Base-by-base conservation (phyloP, 2,329 filamentous ascomycete genomes). In the Pseudocercospora macadamiae region DNA sequence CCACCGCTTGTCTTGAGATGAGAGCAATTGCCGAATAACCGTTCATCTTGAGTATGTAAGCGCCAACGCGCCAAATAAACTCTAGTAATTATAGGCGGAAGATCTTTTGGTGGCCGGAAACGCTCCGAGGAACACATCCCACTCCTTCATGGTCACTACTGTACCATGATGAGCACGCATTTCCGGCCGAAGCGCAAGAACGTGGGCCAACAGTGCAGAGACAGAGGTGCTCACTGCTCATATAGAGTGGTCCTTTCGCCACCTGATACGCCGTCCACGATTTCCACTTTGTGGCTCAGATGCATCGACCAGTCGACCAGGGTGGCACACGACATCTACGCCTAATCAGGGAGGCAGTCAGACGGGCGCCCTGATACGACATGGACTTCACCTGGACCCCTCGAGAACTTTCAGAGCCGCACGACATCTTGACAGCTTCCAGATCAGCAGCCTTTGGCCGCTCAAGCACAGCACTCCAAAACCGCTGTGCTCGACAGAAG, bases 91-190 rank as follows among this genome's bases (percentile, higher is more conserved):
- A 32, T 51, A 36, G 25, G 28, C 47, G 47, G 28, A 21, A 51
- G 3, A 51, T 51, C 47, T 51, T n/a, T 4, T 34, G 28, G 47
- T 18, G 18, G 18, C 16, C 48, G 48, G 48, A 26, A 36, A 21
- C 23, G 48, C 48, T 51, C 48, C 48, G 48, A 51, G 30, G 28
- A 14, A 16, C 30, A 21, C 51, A 59, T 59, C 51, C 51, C 56
- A 59, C 51, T 59, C 25, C 49, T 59, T 54, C 42, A n/a, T 32
- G 19, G 18, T n/a, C 32, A 49, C 4, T 42, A 10, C 37, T 49
- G 45, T 32, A 49, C 45, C 10, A 9, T 21, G 18, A 18, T 21
- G 16, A 44, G 39, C 39, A 44, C 39, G 39, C 39, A 19, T 21
- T 14, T 18, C 37, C n/a, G 37, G 12, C 6, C n/a, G n/a, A 44